Conservation (phyloP, 495 filamentous ascomycete genomes). For the Collariella sp. region DNA sequence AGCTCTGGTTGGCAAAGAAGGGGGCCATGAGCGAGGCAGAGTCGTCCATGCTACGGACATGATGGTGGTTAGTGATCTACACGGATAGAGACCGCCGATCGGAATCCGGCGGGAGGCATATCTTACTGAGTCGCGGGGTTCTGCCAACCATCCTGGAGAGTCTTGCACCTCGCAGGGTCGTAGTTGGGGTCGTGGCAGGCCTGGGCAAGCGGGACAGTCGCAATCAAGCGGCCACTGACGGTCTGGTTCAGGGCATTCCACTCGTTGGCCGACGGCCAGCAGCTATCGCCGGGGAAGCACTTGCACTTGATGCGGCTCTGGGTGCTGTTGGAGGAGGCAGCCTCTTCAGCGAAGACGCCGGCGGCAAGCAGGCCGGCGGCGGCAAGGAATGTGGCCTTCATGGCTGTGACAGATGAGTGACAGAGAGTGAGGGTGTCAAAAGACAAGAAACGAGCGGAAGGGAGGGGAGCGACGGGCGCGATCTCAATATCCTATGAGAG, state of each 20-base stretch:
- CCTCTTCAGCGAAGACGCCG: conserved; percentile 6
- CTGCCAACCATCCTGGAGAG: conserved; percentile 21
- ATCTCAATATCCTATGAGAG: not conserved
- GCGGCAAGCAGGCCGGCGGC: conserved; percentile 16
- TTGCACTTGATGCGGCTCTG: conserved; percentile 32
- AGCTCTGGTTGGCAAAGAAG: conserved; percentile 39
- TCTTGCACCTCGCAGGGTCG: conserved; percentile 18
- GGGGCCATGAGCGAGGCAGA: conserved; percentile 38
- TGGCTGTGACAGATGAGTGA: conserved; percentile 4
- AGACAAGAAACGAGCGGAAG: not conserved
- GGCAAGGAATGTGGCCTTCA: conserved; percentile 14
- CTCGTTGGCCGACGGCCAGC: conserved; percentile 35
- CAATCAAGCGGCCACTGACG: conserved; percentile 38
- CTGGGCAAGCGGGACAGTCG: conserved; percentile 43
- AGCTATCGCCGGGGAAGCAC: conserved; percentile 42
- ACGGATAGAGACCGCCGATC: not conserved
- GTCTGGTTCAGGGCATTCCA: conserved; percentile 42
- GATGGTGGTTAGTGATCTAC: conserved; percentile 22
- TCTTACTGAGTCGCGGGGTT: conserved; percentile 28
- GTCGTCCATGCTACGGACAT: conserved; percentile 31
- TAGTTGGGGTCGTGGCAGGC: conserved; percentile 39
- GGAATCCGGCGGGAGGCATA: not conserved
- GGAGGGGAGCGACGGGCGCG: not conserved
- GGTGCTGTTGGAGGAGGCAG: not conserved
- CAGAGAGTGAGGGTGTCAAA: not conserved